Percentiles rank a stretch among this genome's conserved stretches.
Evolutionary conservation across 2,329 filamentous ascomycete genomes (phyloP).

Genomic region (Elsinoe arachidis): DNA sequence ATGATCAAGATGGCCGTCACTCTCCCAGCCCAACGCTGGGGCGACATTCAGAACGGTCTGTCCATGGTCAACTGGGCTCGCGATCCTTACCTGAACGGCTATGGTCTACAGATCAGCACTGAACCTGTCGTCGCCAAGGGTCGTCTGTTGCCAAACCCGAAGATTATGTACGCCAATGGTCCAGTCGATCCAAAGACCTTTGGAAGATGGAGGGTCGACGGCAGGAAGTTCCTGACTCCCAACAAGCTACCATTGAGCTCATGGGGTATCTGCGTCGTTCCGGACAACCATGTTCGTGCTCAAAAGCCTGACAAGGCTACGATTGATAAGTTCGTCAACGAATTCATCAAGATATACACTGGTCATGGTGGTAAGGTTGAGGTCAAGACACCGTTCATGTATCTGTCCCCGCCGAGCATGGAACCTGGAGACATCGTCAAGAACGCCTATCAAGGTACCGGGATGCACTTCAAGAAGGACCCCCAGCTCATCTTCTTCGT

Average conservation of each 20-base stretch:
- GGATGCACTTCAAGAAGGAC: constrained; percentile 43
- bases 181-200: constrained; percentile 50
- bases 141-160: constrained; percentile 60
- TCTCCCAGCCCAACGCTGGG: constrained; percentile 58
- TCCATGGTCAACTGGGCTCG: constrained; percentile 55
- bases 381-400: constrained; percentile 38
- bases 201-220: constrained; percentile 82
- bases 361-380: constrained; percentile 52
- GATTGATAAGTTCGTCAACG: constrained; percentile 46
- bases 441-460: constrained; percentile 46
- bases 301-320: constrained; percentile 33
- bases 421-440: constrained; percentile 27
- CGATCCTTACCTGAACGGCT: constrained; percentile 63
- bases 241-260: constrained; percentile 55
- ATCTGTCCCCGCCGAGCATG: constrained; percentile 24
- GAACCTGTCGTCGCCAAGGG: constrained; percentile 58
- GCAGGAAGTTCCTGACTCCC: constrained; percentile 62
- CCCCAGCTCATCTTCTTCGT: constrained; percentile 77
- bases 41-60: constrained; percentile 61
- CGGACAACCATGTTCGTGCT: constrained; percentile 40
- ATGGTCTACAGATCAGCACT: constrained; percentile 60
- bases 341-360: constrained; percentile 54
- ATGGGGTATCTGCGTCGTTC: constrained; percentile 68
- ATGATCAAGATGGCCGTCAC: constrained; percentile 96
- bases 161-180: constrained; percentile 55